Evolutionary conservation across 257 asterid genomes (phyloP), one percentile per base, ranked within the genome.

Genomic region (Cruciata laevipes): DNA sequence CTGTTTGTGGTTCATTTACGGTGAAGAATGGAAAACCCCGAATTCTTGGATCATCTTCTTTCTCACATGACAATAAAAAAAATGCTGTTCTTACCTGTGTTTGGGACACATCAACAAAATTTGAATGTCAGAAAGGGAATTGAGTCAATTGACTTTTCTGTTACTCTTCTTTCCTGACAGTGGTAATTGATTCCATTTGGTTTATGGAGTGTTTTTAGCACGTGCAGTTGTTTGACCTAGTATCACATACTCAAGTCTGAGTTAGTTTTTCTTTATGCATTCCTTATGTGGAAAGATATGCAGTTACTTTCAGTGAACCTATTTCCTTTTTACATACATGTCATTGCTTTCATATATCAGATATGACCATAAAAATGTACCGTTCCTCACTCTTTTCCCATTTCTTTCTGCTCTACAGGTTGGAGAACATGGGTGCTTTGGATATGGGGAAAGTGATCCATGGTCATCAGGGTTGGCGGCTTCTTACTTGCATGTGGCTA

Each of bases 391-490:
- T 47, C 55, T 17, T 47, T 47, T 47, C 25, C 66, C 18, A 4
- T 10, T 33, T n/a, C 5, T 68, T 6, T 57, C 49, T 55, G 52
- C 30, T 27, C 30, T 79, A 25, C 66, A 75, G 77, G 73, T 61
- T 75, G 38, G 75, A 83, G 82, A 85, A 83, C 83, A 79, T 91
- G 95, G 98, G 98, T 67, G 98, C 98, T 59, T 78, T 91, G 75
- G 89, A 91, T 33, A 90, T 82, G 69, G 40, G 69, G 72, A 91
- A 86, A 85, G 95, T 91, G 68, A 85, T 91, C 67, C 77, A 84
- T 67, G 71, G 73, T 59, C 92, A 89, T 62, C 77, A 91, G 78
- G 96, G 89, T 5, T 91, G 96, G 95, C 93, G 98, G 74, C 96
- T 91, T 68, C 62, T 91, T 73, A 78, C 95, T 32, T 88, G 98